These are phyloP conservation scores for Dendrocalamus latiflorus DNA, from an alignment of 202 grass and related monocot species.

Conservation along the genomic window DNA sequence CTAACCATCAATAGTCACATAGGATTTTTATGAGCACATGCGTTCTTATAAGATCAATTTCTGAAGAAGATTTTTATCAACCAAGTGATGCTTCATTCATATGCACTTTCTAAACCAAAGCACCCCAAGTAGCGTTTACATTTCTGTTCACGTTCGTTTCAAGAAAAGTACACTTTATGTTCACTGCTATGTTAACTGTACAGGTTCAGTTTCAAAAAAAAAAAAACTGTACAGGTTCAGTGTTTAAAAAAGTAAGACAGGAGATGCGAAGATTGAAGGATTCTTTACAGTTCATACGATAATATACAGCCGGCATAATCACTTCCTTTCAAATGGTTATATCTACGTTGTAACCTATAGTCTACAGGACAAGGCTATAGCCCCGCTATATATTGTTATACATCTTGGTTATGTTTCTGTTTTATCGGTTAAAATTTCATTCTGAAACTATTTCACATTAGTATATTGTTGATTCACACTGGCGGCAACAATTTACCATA, in stretches of 20 bases:
- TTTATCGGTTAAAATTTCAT: neutral
- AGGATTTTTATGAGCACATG: neutral
- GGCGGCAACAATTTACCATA: slow-evolving; percentile 21
- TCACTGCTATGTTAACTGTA: neutral
- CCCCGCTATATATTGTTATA: neutral
- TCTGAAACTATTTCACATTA: slow-evolving; percentile 16
- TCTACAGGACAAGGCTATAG: too few relatives aligned
- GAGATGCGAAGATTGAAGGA: neutral
- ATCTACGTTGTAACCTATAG: too few relatives aligned
- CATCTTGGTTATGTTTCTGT: neutral
- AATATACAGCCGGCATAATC: neutral
- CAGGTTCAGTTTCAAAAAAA: too few relatives aligned
- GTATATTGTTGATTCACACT: slow-evolving; percentile 7
- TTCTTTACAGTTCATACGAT: neutral
- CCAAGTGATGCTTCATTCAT: neutral
- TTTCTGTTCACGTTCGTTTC: neutral
- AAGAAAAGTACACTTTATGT: neutral
- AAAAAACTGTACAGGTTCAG: too few relatives aligned
- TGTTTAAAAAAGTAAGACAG: neutral
- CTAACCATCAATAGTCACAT: neutral
- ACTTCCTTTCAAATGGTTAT: neutral
- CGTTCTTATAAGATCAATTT: neutral
- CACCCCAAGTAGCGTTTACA: neutral
- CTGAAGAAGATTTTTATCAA: neutral
- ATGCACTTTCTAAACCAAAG: neutral